A percentile compares a stretch with the other conserved stretches of the same genome.
Evolutionary conservation across 1,139 yeast species (phyloP).

Genomic region (Nematodospora anomalae): DNA sequence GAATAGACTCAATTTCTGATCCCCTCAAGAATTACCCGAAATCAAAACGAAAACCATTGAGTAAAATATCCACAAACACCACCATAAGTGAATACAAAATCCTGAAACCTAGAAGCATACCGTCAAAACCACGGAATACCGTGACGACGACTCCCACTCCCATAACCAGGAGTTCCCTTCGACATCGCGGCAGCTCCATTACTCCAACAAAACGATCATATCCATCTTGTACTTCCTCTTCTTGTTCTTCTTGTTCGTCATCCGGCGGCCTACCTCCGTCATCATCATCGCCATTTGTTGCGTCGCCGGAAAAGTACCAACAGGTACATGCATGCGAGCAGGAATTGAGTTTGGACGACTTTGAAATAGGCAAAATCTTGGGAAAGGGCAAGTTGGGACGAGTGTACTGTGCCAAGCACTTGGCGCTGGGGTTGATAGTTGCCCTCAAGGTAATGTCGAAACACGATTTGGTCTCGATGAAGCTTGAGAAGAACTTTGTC

Average conservation of each 20-base stretch:
- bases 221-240: conserved; percentile 3
- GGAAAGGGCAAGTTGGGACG: conserved; percentile 95
- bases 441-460: conserved; percentile 93
- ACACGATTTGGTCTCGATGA: conserved; percentile 68
- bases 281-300: conserved; percentile 12
- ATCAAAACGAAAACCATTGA: conserved; percentile 3
- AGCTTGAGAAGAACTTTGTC: conserved; percentile 83
- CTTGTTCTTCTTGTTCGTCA: conserved; percentile 11
- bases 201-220: conserved; percentile 1
- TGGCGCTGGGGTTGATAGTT: conserved; percentile 71
- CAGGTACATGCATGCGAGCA: too few species aligned
- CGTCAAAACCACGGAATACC: not conserved
- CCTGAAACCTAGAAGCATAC: conserved; percentile 3
- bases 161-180: not conserved
- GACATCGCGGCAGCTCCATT: not conserved
- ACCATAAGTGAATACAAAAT: conserved; percentile 7
- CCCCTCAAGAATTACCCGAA: not conserved
- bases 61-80: not conserved
- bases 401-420: conserved; percentile 86
- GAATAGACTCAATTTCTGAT: not conserved
- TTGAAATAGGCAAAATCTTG: conserved; percentile 82
- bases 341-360: conserved; percentile 49
- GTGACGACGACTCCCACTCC: conserved; percentile 6
- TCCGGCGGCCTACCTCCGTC: conserved; percentile 6
- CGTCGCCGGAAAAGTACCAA: conserved; percentile 5